Base-by-base conservation (phyloP, 2,329 filamentous ascomycete genomes). In the Lachnellula hyalina region DNA sequence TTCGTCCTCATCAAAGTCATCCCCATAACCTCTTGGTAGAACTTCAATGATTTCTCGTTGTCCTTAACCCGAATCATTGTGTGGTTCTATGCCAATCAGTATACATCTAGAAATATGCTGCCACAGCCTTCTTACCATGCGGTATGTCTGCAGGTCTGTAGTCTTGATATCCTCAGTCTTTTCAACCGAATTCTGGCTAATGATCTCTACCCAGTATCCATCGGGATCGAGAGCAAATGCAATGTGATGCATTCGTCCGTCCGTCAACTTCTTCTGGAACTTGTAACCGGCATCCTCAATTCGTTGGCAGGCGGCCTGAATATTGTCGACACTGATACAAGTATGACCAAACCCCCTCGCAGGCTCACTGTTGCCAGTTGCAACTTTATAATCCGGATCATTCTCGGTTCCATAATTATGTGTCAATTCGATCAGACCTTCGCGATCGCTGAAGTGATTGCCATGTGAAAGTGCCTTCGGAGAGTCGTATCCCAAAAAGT, bases 1-100 rank as follows among this genome's bases (percentile, higher is more conserved):
- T 72, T 74, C 2, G 84, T 92, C 57, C 89, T 84, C 66, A 93
- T 75, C 36, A 95, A 79, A 23, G 80, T 82, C 94, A 97, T 96
- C 56, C 94, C 94, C 73, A 97, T 79, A 28, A 89, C 80, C 6
- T 96, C 90, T 71, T 93, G 81, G 74, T 93, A 93, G 71, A 89
- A 93, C 67, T 85, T 83, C 67, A 92, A 76, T 14, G 85, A 89
- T 71, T 83, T 84, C 68, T 89, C 80, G 23, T 79, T 77, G 63
- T 89, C 84, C 75, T 96, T 97, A 74, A 97, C 87, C 32, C 94
- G 89, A 64, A 99, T 83, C 94, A 97, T 97, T 54, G 89, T 91
- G 75, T 94, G 89, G 74, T 94, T 92, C 84, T 87, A 57, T 21
- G 12, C 12, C 8, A 9, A 36, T 62, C 35, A 65, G 57, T 19